Percentiles rank a stretch among this genome's conserved stretches.
Conservation (phyloP, 2,329 filamentous ascomycete species). For the Alternaria gansuensis region DNA sequence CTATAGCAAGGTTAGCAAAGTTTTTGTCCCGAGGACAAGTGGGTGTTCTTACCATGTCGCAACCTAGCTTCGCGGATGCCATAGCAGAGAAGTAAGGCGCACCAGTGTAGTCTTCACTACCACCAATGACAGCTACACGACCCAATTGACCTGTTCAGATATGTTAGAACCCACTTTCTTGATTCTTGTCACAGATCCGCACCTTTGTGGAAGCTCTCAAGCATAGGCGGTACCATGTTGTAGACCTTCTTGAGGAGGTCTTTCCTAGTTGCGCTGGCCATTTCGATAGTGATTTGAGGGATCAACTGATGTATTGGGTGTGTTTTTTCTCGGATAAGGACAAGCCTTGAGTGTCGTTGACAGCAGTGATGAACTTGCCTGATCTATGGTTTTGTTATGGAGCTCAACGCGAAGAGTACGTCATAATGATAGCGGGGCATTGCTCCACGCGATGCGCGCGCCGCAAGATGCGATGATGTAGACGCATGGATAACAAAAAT, state of each 20-base stretch:
- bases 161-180: constrained; percentile 25
- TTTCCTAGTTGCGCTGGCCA: constrained; percentile 70
- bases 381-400: constrained; percentile 23
- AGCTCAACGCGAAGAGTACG: constrained; percentile 23
- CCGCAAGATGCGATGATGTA: constrained; percentile 21
- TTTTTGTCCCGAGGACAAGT: constrained; percentile 6
- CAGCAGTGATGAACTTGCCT: constrained; percentile 16
- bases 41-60: constrained; percentile 75
- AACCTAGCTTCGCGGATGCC: constrained; percentile 89
- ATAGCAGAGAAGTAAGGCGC: constrained; percentile 98
- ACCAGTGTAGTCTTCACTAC: constrained; percentile 94
- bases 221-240: constrained; percentile 92
- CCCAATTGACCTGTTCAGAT: constrained; percentile 78
- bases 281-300: constrained; percentile 29
- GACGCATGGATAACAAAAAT: not conserved
- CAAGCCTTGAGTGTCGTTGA: constrained; percentile 8
- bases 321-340: not conserved
- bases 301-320: not conserved
- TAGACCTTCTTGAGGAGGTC: constrained; percentile 81
- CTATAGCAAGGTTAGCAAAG: constrained; percentile 55
- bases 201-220: constrained; percentile 97
- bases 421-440: constrained; percentile 36
- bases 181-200: constrained; percentile 2
- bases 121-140: constrained; percentile 90
- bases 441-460: constrained; percentile 31